phyloP scores from a whole-genome alignment of 179 eudicot genomes.

The Gypsophila paniculata region DNA sequence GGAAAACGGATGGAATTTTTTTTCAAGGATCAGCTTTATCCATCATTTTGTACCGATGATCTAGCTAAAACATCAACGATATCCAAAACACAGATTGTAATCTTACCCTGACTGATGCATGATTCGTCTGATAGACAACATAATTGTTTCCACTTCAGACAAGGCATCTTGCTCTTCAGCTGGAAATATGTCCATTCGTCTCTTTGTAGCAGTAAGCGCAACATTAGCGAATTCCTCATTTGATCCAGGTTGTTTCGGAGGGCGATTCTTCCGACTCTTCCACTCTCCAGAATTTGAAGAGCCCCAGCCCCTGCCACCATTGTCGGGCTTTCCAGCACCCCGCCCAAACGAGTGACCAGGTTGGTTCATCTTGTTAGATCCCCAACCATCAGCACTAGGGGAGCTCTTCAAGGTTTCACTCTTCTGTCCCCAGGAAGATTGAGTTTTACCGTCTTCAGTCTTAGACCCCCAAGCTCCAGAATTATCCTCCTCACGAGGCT shows the following conservation, averaged over 20 bases:
- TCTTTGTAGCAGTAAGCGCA: conserved; percentile 52
- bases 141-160: conserved; percentile 54
- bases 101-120: conserved; percentile 69
- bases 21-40: too few relatives aligned
- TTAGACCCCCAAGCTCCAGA: conserved; percentile 1
- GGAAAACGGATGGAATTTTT: too few relatives aligned
- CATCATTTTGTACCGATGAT: too few relatives aligned
- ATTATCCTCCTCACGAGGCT: conserved; percentile 3
- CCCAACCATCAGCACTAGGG: conserved; percentile 8
- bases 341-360: conserved; percentile 16
- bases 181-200: conserved; percentile 62
- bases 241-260: conserved; percentile 35
- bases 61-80: not conserved
- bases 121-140: conserved; percentile 61
- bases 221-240: conserved; percentile 34
- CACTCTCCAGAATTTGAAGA: conserved; percentile 54
- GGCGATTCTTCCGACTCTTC: conserved; percentile 45
- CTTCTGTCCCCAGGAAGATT: conserved; percentile 33
- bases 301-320: conserved; percentile 61
- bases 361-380: not conserved
- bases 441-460: not conserved
- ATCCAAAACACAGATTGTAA: conserved; percentile 1
- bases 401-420: conserved; percentile 34
- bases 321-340: conserved; percentile 21
- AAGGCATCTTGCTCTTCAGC: conserved; percentile 74